Conservation (phyloP, 176 grass and related monocot genomes). For the Musa itinerans region DNA sequence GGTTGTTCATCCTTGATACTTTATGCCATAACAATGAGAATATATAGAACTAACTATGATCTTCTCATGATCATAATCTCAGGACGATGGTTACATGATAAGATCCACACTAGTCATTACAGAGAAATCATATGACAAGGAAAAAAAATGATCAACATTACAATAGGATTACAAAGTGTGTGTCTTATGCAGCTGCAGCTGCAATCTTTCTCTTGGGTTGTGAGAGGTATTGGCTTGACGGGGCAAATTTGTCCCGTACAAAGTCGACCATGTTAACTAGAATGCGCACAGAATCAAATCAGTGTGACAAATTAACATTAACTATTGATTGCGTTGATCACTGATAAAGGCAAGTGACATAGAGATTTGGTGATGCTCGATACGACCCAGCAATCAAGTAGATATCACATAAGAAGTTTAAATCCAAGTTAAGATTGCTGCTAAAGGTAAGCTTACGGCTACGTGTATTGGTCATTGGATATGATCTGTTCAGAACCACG, state of each 20-base stretch:
- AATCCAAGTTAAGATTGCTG: background rate
- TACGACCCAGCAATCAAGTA: background rate
- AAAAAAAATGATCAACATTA: background rate
- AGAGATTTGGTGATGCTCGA: background rate
- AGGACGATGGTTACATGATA: too few species aligned
- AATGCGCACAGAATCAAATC: too few species aligned
- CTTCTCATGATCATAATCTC: too few species aligned
- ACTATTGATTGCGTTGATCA: too few species aligned
- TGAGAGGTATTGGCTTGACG: conserved; percentile 72
- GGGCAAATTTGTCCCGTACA: background rate
- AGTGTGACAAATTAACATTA: too few species aligned
- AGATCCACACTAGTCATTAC: too few species aligned
- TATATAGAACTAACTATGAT: too few species aligned
- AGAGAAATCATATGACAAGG: background rate
- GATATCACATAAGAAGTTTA: too few species aligned
- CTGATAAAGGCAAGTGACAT: background rate
- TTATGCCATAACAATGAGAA: too few species aligned
- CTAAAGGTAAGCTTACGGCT: conserved; percentile 33
- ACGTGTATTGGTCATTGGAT: conserved; percentile 75
- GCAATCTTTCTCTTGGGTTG: conserved; percentile 38
- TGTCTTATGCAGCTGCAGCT: conserved; percentile 15
- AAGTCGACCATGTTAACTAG: too few species aligned
- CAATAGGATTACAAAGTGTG: background rate
- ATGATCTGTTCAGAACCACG: conserved; percentile 84
- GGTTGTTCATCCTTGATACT: too few species aligned